phyloP scores from a whole-genome alignment of 371 early-diverging fungal species.

The Lichtheimia hyalospora region DNA sequence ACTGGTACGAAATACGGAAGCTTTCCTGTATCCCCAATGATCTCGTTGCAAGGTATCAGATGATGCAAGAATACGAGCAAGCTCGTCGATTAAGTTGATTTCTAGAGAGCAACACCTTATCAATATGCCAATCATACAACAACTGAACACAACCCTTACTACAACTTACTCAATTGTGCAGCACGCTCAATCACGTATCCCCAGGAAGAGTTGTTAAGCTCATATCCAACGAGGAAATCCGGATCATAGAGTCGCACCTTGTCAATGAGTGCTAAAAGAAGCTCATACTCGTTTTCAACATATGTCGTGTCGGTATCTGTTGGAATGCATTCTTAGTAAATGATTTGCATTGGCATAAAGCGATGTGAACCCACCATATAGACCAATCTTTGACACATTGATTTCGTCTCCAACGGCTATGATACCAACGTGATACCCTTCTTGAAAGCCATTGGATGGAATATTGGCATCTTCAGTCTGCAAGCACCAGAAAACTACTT shows the following conservation, averaged over 20 bases:
- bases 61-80: slow-evolving; percentile 44
- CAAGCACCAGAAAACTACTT: slow-evolving; percentile 62
- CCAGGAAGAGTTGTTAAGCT: slow-evolving; percentile 84
- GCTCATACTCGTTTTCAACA: slow-evolving; percentile 47
- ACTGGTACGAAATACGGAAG: slow-evolving; percentile 57
- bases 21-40: slow-evolving; percentile 64
- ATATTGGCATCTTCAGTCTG: slow-evolving; percentile 37
- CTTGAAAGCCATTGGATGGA: slow-evolving; percentile 41
- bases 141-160: too few relatives aligned
- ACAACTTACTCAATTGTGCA: slow-evolving; percentile 24
- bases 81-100: slow-evolving; percentile 47
- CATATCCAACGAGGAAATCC: slow-evolving; percentile 86
- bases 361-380: slow-evolving; percentile 14
- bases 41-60: slow-evolving; percentile 22
- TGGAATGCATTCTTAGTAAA: not conserved
- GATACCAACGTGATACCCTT: slow-evolving; percentile 38
- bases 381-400: slow-evolving; percentile 32
- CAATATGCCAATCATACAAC: not conserved
- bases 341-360: not conserved
- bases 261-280: slow-evolving; percentile 53
- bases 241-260: slow-evolving; percentile 71
- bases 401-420: slow-evolving; percentile 28
- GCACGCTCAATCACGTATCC: slow-evolving; percentile 82
- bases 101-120: slow-evolving; percentile 21
- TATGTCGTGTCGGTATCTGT: slow-evolving; percentile 32